These are phyloP conservation scores for Paramecium caudatum DNA, from an alignment of 73 alveolate genomes.

Conservation along the genomic window DNA sequence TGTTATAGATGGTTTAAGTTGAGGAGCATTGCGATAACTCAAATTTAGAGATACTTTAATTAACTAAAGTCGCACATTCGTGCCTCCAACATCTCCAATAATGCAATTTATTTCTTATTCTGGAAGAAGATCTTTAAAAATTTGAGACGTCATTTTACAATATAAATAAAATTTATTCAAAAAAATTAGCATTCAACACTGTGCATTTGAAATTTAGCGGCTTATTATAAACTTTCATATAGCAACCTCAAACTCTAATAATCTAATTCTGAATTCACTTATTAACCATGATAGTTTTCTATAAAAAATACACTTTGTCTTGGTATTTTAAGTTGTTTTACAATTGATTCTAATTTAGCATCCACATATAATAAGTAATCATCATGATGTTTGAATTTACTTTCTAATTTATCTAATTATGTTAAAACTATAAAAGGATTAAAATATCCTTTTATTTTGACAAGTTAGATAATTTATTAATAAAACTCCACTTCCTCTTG, in stretches of 20 bases:
- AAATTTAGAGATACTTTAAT: slow-evolving; percentile 8
- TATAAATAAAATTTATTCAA: neutral
- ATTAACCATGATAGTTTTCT: slow-evolving; percentile 70
- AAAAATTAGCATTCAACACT: slow-evolving; percentile 34
- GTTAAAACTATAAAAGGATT: slow-evolving; percentile 70
- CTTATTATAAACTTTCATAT: slow-evolving; percentile 61
- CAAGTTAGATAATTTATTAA: slow-evolving; percentile 25
- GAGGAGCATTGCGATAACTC: neutral
- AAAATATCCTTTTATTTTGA: slow-evolving; percentile 54
- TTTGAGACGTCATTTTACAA: slow-evolving; percentile 21
- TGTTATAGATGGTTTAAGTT: neutral
- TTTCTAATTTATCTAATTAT: slow-evolving; percentile 68
- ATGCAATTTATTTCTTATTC: neutral
- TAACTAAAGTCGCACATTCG: slow-evolving; percentile 60
- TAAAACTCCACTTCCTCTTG: slow-evolving; percentile 71
- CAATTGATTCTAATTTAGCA: slow-evolving; percentile 53
- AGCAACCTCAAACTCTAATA: slow-evolving; percentile 62
- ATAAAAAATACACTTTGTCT: slow-evolving; percentile 62
- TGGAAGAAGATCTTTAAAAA: slow-evolving; percentile 6
- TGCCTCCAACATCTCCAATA: slow-evolving; percentile 76
- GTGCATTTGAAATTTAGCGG: neutral
- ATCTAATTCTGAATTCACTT: slow-evolving; percentile 31
- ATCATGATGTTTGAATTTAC: slow-evolving; percentile 58
- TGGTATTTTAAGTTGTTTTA: slow-evolving; percentile 48
- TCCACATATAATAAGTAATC: slow-evolving; percentile 48